Percentiles rank a stretch among this genome's conserved stretches.
Evolutionary conservation across 108 stramenopile species (phyloP).

Genomic region (Fragilaria radians): DNA sequence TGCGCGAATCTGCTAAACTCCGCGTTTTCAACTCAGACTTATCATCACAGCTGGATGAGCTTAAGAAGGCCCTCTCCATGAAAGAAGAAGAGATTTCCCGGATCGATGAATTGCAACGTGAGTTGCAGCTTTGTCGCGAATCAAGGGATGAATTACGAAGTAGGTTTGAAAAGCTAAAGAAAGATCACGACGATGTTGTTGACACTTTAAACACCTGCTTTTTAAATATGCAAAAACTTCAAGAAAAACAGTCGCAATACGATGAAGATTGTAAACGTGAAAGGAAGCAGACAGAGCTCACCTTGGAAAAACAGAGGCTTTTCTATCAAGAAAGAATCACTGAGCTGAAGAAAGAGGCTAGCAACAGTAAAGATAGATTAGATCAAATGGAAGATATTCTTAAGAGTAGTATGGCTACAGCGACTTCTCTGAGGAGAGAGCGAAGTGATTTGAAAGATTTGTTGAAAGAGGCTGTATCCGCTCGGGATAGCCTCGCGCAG

Average conservation of each 20-base stretch:
- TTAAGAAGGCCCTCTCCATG: background rate
- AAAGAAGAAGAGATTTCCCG: conserved; percentile 10
- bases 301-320: conserved; percentile 29
- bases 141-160: conserved; percentile 20
- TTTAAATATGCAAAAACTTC: conserved; percentile 24
- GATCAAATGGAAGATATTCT: conserved; percentile 26
- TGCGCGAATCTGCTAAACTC: conserved; percentile 25
- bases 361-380: conserved; percentile 16
- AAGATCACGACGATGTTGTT: conserved; percentile 26
- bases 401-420: background rate
- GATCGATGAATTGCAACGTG: conserved; percentile 10
- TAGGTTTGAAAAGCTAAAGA: conserved; percentile 14
- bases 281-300: conserved; percentile 17
- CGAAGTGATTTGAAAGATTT: background rate
- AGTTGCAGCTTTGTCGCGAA: conserved; percentile 23
- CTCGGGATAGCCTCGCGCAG: background rate
- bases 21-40: conserved; percentile 5
- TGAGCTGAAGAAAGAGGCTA: conserved; percentile 11
- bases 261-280: conserved; percentile 28
- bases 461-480: background rate
- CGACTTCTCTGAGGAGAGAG: background rate
- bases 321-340: conserved; percentile 12
- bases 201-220: conserved; percentile 30
- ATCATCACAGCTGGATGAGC: conserved; percentile 4
- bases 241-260: conserved; percentile 18